Evolutionary conservation across 2,329 filamentous ascomycete genomes (phyloP).

Genomic region (Paraphaeosphaeria sporulosa): DNA sequence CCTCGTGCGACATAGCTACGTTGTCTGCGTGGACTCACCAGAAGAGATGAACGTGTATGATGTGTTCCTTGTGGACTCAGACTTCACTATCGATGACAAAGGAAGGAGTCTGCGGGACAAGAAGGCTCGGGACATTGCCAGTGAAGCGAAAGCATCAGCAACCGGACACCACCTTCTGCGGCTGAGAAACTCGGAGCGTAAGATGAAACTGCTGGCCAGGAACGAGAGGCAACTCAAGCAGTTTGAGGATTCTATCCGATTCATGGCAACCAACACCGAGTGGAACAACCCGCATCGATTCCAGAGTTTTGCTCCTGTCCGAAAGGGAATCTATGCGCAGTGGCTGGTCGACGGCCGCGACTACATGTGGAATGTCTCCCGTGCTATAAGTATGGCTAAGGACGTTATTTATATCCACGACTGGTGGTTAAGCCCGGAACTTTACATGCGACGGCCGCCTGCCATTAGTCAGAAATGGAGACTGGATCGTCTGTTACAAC

Average conservation of each 20-base stretch:
- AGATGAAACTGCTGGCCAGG: slow-evolving; percentile 86
- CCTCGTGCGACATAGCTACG: slow-evolving; percentile 94
- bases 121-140: slow-evolving; percentile 68
- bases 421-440: slow-evolving; percentile 97
- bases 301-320: slow-evolving; percentile 90
- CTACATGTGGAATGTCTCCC: slow-evolving; percentile 99
- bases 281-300: slow-evolving; percentile 89
- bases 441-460: slow-evolving; percentile 92
- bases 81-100: slow-evolving; percentile 83
- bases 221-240: slow-evolving; percentile 90
- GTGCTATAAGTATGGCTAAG: slow-evolving; percentile 94
- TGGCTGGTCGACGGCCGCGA: slow-evolving; percentile 97
- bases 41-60: slow-evolving; percentile 99
- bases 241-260: slow-evolving; percentile 90
- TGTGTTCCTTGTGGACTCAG: slow-evolving; percentile 93
- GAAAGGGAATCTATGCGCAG: slow-evolving; percentile 85
- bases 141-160: slow-evolving; percentile 68
- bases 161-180: slow-evolving; percentile 84
- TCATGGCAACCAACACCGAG: slow-evolving; percentile 81
- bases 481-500: slow-evolving; percentile 88
- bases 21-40: slow-evolving; percentile 97
- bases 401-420: slow-evolving; percentile 99
- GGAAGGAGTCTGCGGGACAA: slow-evolving; percentile 58
- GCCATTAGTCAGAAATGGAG: slow-evolving; percentile 99
- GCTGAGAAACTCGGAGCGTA: slow-evolving; percentile 89